Base-by-base conservation (phyloP, 1,284 basidiomycete genomes). In the Apiotrichum siamense region DNA sequence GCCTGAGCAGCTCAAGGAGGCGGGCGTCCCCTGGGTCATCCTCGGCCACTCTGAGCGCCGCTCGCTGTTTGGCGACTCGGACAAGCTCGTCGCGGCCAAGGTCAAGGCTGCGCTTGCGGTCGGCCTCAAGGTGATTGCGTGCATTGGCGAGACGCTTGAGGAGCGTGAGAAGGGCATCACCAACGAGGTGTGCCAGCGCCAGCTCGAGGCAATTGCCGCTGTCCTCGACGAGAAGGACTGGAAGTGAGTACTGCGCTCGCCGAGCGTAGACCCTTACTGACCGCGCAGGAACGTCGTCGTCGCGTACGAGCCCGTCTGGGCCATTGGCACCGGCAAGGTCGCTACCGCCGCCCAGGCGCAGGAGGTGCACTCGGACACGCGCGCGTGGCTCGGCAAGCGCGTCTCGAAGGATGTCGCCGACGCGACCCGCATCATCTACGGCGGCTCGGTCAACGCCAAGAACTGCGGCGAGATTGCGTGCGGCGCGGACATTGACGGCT, bases 31-130 rank as follows among this genome's bases (percentile, higher is more conserved):
- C 53, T 97, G 88, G 76, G 92, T 97, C 62, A 88, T 99, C 72
- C 82, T 97, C 54, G 94, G 93, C 81, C 94, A 99, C 80, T 97
- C 92, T 42, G 96, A 99, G 76, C 87, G 96, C 61, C 86, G 94
- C 53, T 86, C 87, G 5, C 75, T 96, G 61, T 98, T 98, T 80
- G 80, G 84, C 70, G 96, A 99, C 74, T 81, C 83, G 21, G 90
- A 90, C 59, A 82, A 82, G 55, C 65, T 87, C 49, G 85, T 97
- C 55, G 93, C 89, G 17, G 78, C 81, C 58, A 98, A 97, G 81
- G 91, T 88, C 57, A 80, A 82, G 61, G 84, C 84, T 4, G 63
- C 64, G 15, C 49, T 67, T 29, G 82, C 82, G 46, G 77, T 80
- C 1, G 80, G 80, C 10, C 80, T 97, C 60, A 85, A 81, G 54